Evolutionary conservation across 129 eudicot species (phyloP), one percentile per base, ranked within the genome.

Genomic region (Tagetes patula): DNA sequence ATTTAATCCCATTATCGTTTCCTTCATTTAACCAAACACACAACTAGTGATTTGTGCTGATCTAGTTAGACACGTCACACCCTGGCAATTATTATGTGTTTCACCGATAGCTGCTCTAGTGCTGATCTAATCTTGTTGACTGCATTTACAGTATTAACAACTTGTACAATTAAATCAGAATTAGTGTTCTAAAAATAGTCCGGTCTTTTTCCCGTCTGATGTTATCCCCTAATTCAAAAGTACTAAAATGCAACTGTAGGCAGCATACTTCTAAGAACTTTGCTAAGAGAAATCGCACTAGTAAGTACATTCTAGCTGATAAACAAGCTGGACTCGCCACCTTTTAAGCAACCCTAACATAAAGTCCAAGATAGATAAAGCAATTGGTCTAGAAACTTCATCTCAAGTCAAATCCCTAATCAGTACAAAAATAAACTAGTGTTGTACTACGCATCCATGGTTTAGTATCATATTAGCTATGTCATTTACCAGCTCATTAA

Each of bases 401-500:
- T 20, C 71, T 38, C 6, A 50, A 49, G 1, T 40, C 32, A 60
- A 49, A 74, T 48, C 65, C 72, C 33, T 38, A 65, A 64, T 36
- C 41, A 11, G 7, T 39, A 42, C 52, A 34, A 1, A 40, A 42
- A 75, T 8, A 20, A 31, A 67, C 36, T 66, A 67, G 49, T 64
- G 76, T 37, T 58, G 42, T 69, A 42, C 5, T 8, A 54, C 64
- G 14, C 66, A 72, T 54, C 62, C 13, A 39, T 8, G 14, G 66
- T 48, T 32, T 47, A 47, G 62, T 31, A 27, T 48, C 20, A 33
- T 37, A 74, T 74, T 49, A 42, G 8, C 72, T 41, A 39, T 75
- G 56, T 74, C 41, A 65, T 59, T 8, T 59, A 59, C 41, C 39
- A 20, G 34, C 50, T 64, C 63, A 65, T 64, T 36, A 75, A 36